Conservation (phyloP, 495 filamentous ascomycete species). For the Podospora appendiculata region DNA sequence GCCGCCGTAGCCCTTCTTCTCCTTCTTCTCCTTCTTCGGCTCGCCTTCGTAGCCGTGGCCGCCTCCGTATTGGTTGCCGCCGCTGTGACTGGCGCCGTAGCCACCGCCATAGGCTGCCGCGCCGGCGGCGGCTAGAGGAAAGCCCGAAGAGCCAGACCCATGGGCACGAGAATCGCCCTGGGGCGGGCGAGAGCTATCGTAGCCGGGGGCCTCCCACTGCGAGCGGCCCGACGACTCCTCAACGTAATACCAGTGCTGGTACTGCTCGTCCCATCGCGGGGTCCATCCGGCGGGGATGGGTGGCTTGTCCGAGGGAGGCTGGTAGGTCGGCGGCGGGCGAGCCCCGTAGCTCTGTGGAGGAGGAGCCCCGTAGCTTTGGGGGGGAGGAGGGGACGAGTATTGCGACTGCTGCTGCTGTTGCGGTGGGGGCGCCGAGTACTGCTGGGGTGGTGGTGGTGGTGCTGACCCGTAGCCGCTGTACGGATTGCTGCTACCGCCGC, state of each 20-base stretch:
- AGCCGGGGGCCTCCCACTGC: conserved; percentile 51
- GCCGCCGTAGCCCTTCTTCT: conserved; percentile 31
- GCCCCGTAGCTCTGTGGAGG: conserved; percentile 5
- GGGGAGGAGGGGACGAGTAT: neutral
- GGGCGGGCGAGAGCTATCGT: conserved; percentile 2
- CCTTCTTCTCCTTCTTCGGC: conserved; percentile 29
- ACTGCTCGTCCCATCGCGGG: conserved; percentile 49
- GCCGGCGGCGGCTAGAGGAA: neutral
- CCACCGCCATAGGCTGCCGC: neutral
- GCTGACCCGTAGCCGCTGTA: no score
- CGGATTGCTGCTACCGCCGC: no score
- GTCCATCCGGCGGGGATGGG: conserved; percentile 53
- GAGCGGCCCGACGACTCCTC: conserved; percentile 51
- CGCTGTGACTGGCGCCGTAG: conserved; percentile 7
- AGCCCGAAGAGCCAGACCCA: conserved; percentile 3
- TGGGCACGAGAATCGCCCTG: conserved; percentile 7
- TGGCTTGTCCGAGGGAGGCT: conserved; percentile 38
- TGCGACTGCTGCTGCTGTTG: neutral
- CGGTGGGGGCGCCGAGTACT: neutral
- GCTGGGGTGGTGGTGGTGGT: neutral
- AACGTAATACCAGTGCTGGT: conserved; percentile 53
- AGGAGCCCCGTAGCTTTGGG: conserved; percentile 9
- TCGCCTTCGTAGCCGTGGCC: conserved; percentile 24
- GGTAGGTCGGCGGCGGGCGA: conserved; percentile 30
- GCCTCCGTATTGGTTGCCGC: conserved; percentile 18